These are phyloP conservation scores for Fusarium sp. DNA, from an alignment of 2,329 filamentous ascomycete genomes.

Conservation along the genomic window DNA sequence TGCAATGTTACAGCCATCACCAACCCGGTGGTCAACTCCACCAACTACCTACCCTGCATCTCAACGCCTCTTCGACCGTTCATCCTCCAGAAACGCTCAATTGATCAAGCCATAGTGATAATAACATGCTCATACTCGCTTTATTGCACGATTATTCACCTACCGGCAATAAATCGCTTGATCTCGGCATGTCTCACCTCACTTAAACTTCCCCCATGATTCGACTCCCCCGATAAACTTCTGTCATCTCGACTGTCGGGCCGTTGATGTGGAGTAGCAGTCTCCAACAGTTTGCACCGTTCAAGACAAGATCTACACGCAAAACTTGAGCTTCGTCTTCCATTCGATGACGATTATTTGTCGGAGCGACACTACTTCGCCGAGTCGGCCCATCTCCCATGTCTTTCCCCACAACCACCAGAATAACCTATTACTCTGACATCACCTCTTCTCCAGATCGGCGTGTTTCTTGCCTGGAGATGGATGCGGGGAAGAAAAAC, in stretches of 20 bases:
- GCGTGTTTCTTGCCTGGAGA: neutral
- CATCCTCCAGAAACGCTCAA: neutral
- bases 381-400: neutral
- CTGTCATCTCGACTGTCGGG: neutral
- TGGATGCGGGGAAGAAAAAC: neutral
- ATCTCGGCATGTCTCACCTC: neutral
- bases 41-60: neutral
- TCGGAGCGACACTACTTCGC: slow-evolving; percentile 1
- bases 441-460: slow-evolving; percentile 9
- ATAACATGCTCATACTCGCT: neutral
- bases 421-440: neutral
- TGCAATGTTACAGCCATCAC: neutral
- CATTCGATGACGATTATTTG: neutral
- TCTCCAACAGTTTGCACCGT: neutral
- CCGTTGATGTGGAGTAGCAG: neutral
- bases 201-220: neutral
- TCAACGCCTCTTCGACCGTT: neutral
- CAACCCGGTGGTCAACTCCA: neutral
- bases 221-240: neutral
- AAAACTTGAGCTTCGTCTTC: neutral
- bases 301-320: neutral
- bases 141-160: neutral
- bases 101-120: neutral
- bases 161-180: neutral
- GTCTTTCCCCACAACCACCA: neutral